phyloP scores from a whole-genome alignment of 1,139 yeast species.

The Hanseniaspora gamundiae region DNA sequence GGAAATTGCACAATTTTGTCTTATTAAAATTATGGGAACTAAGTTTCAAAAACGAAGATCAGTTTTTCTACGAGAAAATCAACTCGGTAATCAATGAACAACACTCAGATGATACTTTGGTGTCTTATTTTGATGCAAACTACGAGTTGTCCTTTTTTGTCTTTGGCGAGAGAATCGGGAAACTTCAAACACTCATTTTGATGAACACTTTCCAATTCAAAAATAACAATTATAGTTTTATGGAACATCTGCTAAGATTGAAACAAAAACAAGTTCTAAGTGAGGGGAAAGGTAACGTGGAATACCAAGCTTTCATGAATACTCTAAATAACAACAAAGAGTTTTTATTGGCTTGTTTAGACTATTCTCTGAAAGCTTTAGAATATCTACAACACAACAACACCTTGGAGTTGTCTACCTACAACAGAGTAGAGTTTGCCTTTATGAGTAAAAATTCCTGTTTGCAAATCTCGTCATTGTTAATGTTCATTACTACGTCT shows the following conservation, averaged over 20 bases:
- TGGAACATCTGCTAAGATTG: slow-evolving; percentile 13
- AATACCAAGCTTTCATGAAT: not conserved
- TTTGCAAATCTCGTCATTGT: slow-evolving; percentile 4
- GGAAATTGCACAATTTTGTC: slow-evolving; percentile 14
- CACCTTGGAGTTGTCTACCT: slow-evolving; percentile 5
- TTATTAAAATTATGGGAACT: slow-evolving; percentile 13
- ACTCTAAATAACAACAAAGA: slow-evolving; percentile 2
- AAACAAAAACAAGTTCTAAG: slow-evolving; percentile 21
- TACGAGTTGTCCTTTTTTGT: slow-evolving; percentile 19
- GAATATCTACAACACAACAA: not conserved
- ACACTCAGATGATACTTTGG: slow-evolving; percentile 19
- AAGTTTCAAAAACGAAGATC: slow-evolving; percentile 12
- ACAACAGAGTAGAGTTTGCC: not conserved
- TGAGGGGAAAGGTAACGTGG: slow-evolving; percentile 1
- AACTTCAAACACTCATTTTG: slow-evolving; percentile 16
- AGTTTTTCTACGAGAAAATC: slow-evolving; percentile 10
- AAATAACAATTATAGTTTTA: slow-evolving; percentile 5
- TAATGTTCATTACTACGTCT: not conserved
- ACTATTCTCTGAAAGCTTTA: slow-evolving; percentile 2
- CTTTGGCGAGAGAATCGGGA: slow-evolving; percentile 16
- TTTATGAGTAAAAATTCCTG: slow-evolving; percentile 5
- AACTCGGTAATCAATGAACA: slow-evolving; percentile 15
- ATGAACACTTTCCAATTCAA: slow-evolving; percentile 10
- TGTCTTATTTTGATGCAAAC: slow-evolving; percentile 20
- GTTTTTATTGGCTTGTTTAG: slow-evolving; percentile 2